These are phyloP conservation scores for Picea glauca DNA, from an alignment of 75 land plant genomes.

Conservation along the genomic window DNA sequence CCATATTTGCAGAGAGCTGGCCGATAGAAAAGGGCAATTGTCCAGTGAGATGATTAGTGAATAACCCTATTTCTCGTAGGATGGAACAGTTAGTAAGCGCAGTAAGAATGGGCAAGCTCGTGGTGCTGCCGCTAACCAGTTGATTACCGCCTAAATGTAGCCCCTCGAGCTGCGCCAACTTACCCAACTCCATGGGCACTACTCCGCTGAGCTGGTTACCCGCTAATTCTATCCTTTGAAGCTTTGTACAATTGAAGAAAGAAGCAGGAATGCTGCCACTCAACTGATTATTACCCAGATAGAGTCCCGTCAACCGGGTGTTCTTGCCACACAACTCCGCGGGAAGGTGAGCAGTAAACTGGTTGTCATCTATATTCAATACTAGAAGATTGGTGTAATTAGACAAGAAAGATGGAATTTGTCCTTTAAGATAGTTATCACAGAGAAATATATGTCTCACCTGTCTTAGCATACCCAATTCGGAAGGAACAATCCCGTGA, in stretches of 20 bases:
- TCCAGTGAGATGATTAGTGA: not conserved
- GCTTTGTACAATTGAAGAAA: not conserved
- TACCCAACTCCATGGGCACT: not conserved
- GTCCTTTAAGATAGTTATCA: not conserved
- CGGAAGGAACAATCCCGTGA: not conserved
- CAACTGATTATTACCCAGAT: slow-evolving; percentile 1
- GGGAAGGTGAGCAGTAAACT: slow-evolving; percentile 23
- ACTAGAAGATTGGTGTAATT: not conserved
- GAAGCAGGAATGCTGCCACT: too few relatives aligned
- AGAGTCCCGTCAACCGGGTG: not conserved
- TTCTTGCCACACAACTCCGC: not conserved
- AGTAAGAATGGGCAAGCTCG: not conserved
- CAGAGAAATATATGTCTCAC: not conserved
- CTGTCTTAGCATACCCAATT: not conserved
- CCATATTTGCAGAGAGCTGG: not conserved
- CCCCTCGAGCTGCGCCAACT: not conserved
- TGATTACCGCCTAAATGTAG: not conserved
- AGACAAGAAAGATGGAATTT: not conserved
- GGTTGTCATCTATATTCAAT: slow-evolving; percentile 5
- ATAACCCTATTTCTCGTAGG: not conserved
- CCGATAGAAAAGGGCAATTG: not conserved
- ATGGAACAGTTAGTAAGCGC: not conserved
- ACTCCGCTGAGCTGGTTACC: not conserved
- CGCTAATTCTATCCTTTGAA: not conserved
- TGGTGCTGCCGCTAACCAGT: not conserved